Evolutionary conservation across 164 flowering plant species (phyloP).

Genomic region (Euptelea pleiosperma): DNA sequence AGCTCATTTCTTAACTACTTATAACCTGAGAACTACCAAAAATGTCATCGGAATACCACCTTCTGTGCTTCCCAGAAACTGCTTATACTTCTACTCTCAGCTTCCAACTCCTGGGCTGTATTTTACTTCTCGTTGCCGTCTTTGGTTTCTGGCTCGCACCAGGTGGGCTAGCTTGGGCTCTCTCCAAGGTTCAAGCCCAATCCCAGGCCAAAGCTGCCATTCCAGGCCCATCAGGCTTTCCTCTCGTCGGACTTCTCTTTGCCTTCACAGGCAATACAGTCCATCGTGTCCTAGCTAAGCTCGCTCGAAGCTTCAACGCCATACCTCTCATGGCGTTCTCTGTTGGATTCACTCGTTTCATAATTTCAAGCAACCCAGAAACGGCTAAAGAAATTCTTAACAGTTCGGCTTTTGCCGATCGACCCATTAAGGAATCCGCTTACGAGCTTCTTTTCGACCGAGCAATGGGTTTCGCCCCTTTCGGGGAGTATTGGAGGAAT

Average conservation of each 20-base stretch:
- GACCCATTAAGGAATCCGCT: slow-evolving; percentile 61
- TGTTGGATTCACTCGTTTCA: slow-evolving; percentile 47
- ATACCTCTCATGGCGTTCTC: slow-evolving; percentile 45
- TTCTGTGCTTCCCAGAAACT: slow-evolving; percentile 9
- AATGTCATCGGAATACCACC: slow-evolving; percentile 11
- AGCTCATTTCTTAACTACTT: neutral
- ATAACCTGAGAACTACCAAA: slow-evolving; percentile 4
- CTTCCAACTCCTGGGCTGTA: slow-evolving; percentile 18
- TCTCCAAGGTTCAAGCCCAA: slow-evolving; percentile 18
- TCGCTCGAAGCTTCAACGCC: slow-evolving; percentile 21
- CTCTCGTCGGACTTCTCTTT: slow-evolving; percentile 44
- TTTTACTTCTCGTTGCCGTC: slow-evolving; percentile 21
- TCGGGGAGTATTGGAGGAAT: slow-evolving; percentile 55
- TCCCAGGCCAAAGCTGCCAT: slow-evolving; percentile 24
- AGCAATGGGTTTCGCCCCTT: slow-evolving; percentile 65
- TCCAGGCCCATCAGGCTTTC: slow-evolving; percentile 62
- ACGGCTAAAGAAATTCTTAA: slow-evolving; percentile 46
- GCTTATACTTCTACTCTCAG: slow-evolving; percentile 10
- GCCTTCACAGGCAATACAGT: slow-evolving; percentile 33
- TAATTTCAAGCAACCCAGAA: slow-evolving; percentile 42
- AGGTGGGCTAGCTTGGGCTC: slow-evolving; percentile 76
- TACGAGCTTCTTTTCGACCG: slow-evolving; percentile 50
- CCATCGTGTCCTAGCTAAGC: slow-evolving; percentile 35
- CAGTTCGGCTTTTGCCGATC: slow-evolving; percentile 49
- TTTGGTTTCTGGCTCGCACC: slow-evolving; percentile 44